phyloP scores from a whole-genome alignment of 306 rosid species.

The Oemleria cerasiformis region DNA sequence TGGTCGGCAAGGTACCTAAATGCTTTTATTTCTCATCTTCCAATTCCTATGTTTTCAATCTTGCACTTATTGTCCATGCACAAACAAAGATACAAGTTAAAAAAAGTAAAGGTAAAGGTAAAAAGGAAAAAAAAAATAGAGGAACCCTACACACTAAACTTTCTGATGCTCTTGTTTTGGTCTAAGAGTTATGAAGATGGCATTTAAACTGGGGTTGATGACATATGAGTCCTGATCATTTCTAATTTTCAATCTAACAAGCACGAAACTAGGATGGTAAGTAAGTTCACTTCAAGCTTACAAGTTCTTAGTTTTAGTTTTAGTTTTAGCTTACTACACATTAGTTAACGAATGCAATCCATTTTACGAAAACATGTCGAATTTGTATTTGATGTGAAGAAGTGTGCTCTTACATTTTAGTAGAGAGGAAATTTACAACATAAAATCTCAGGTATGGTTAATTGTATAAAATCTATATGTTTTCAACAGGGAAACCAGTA shows the following conservation, averaged over 20 bases:
- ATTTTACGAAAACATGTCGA: background rate
- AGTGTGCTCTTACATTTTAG: background rate
- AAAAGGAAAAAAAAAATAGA: too few relatives aligned
- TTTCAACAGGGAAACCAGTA: conserved; percentile 82
- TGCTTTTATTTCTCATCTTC: background rate
- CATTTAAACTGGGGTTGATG: too few relatives aligned
- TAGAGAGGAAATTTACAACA: background rate
- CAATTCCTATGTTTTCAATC: background rate
- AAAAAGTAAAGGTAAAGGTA: too few relatives aligned
- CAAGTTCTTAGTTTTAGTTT: too few relatives aligned
- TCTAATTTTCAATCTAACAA: too few relatives aligned
- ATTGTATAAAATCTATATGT: conserved; percentile 32
- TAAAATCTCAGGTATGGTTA: background rate
- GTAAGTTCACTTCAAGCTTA: too few relatives aligned
- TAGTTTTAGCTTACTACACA: too few relatives aligned
- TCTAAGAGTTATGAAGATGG: too few relatives aligned
- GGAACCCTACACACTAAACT: too few relatives aligned
- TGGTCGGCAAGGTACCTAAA: background rate
- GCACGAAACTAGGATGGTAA: too few relatives aligned
- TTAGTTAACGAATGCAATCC: background rate
- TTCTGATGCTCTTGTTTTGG: too few relatives aligned
- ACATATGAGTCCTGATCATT: too few relatives aligned
- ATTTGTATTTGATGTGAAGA: background rate
- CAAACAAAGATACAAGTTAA: background rate
- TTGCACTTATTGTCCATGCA: background rate